Evolutionary conservation across 257 asterid species (phyloP).

Genomic region (Lavandula angustifolia): DNA sequence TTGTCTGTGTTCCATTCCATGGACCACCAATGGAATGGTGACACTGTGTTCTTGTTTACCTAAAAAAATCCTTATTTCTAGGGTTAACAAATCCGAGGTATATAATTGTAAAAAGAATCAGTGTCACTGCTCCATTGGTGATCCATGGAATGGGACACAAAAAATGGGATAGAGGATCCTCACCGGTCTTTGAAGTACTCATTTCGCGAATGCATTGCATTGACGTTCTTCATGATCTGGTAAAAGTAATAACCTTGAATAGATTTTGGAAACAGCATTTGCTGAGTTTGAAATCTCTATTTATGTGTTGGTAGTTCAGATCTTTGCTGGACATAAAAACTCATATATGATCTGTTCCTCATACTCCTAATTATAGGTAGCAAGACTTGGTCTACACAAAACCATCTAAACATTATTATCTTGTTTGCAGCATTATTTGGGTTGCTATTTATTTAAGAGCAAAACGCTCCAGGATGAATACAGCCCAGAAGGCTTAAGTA

Average conservation of each 20-base stretch:
- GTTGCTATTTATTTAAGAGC: slow-evolving; percentile 79
- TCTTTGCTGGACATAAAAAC: too few relatives aligned
- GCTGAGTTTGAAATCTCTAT: slow-evolving; percentile 1
- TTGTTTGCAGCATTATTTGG: slow-evolving; percentile 70
- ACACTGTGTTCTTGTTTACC: too few relatives aligned
- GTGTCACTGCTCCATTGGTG: too few relatives aligned
- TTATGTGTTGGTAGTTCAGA: not conserved
- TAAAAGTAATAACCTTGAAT: slow-evolving; percentile 4
- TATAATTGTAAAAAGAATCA: too few relatives aligned
- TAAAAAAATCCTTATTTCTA: too few relatives aligned
- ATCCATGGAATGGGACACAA: too few relatives aligned
- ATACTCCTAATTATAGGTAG: not conserved
- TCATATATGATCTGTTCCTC: not conserved
- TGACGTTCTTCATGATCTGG: not conserved
- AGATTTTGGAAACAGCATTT: not conserved
- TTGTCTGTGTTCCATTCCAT: too few relatives aligned
- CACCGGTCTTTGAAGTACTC: not conserved
- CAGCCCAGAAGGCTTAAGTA: slow-evolving; percentile 88
- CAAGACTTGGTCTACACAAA: not conserved
- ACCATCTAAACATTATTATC: not conserved
- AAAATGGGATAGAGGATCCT: too few relatives aligned
- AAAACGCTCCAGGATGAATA: slow-evolving; percentile 81
- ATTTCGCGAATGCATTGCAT: slow-evolving; percentile 3
- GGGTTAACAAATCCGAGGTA: too few relatives aligned
- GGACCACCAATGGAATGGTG: too few relatives aligned